A percentile compares a stretch with the other conserved stretches of the same genome.
Evolutionary conservation across 2,329 filamentous ascomycete genomes (phyloP).

Genomic region (Periconia sp.): DNA sequence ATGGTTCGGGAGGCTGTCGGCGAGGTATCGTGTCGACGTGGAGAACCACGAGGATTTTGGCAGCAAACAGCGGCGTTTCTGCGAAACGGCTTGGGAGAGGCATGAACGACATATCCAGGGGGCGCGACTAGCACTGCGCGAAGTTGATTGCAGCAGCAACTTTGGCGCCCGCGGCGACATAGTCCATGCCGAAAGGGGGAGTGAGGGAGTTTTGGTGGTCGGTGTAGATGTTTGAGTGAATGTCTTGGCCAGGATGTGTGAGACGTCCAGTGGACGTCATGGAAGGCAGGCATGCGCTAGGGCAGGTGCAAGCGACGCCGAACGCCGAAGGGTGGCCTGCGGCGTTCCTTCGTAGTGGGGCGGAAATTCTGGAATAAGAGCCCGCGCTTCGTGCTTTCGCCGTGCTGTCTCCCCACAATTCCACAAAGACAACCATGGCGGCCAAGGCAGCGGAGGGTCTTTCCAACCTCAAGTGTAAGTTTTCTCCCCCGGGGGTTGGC

Average conservation of each 20-base stretch:
- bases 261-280: conserved; percentile 33
- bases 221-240: conserved; percentile 14
- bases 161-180: conserved; percentile 31
- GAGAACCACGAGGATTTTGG: conserved; percentile 49
- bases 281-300: conserved; percentile 10
- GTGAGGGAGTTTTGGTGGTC: background rate
- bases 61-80: conserved; percentile 12
- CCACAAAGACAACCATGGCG: conserved; percentile 35
- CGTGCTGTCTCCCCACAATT: conserved; percentile 3
- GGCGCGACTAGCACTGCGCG: no score
- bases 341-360: conserved; percentile 15
- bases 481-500: conserved; percentile 5
- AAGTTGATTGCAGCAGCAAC: background rate
- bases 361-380: conserved; percentile 4
- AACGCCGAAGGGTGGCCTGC: conserved; percentile 12
- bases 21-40: conserved; percentile 46
- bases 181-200: conserved; percentile 24
- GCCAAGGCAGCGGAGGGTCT: conserved; percentile 45
- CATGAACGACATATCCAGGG: conserved; percentile 27
- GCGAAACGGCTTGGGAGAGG: conserved; percentile 14
- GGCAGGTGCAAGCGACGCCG: conserved; percentile 19
- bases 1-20: conserved; percentile 63
- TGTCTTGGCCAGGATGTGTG: conserved; percentile 9
- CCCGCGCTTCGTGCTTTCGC: conserved; percentile 8
- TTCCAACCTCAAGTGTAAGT: conserved; percentile 46